These are phyloP conservation scores for Pseudohalonectria lignicola DNA, from an alignment of 2,329 filamentous ascomycete genomes.

Conservation along the genomic window DNA sequence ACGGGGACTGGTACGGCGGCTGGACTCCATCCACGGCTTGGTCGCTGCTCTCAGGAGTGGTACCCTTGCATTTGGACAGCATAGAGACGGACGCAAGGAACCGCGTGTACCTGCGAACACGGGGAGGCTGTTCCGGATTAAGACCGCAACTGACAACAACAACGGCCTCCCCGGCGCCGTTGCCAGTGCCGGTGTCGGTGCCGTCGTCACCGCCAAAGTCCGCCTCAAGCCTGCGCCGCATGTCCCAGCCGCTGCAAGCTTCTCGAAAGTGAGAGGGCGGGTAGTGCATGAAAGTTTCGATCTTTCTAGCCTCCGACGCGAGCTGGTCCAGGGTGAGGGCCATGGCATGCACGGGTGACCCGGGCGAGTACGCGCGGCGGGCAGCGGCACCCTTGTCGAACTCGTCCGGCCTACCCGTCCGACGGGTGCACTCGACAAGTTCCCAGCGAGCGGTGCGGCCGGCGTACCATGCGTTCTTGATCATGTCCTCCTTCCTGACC, in stretches of 20 bases:
- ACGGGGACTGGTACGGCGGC: neutral
- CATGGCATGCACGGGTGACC: slow-evolving; percentile 66
- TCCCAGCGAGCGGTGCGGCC: slow-evolving; percentile 75
- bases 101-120: slow-evolving; percentile 33
- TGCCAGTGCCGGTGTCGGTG: no score
- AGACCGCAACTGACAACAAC: slow-evolving; percentile 64
- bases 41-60: no score
- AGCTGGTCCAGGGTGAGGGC: slow-evolving; percentile 60
- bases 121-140: slow-evolving; percentile 40
- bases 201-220: slow-evolving; percentile 80
- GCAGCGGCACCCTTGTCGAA: slow-evolving; percentile 51
- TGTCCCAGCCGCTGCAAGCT: slow-evolving; percentile 80
- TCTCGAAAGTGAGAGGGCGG: slow-evolving; percentile 70
- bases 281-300: slow-evolving; percentile 63
- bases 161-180: slow-evolving; percentile 60
- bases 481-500: slow-evolving; percentile 39
- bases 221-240: slow-evolving; percentile 73
- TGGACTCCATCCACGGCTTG: no score
- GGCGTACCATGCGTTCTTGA: slow-evolving; percentile 66
- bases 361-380: slow-evolving; percentile 69
- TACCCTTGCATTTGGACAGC: no score
- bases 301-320: slow-evolving; percentile 66
- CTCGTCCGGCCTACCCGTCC: slow-evolving; percentile 60
- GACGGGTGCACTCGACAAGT: slow-evolving; percentile 66
- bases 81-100: no score